Conservation (phyloP, 306 rosid genomes). For the Parietaria judaica region DNA sequence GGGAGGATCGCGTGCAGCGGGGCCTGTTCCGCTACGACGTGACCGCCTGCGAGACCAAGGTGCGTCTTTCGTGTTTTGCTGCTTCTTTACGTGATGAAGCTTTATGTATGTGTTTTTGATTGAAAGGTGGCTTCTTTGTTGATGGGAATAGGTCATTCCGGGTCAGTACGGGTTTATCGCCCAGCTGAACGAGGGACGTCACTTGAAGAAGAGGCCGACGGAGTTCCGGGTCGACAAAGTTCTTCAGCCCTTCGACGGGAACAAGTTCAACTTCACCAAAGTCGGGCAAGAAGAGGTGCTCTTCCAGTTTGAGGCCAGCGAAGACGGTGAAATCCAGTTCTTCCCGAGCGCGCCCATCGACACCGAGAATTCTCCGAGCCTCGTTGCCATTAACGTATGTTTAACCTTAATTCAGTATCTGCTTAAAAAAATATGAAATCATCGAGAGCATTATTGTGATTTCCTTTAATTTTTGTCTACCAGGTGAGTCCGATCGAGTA, state of each 20-base stretch:
- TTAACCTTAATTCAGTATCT: conserved; percentile 2
- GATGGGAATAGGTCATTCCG: conserved; percentile 59
- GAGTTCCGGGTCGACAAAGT: conserved; percentile 91
- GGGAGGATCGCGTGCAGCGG: conserved; percentile 93
- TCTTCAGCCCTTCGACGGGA: conserved; percentile 82
- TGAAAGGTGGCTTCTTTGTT: no score
- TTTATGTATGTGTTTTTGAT: no score
- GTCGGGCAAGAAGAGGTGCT: conserved; percentile 94
- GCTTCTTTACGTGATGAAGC: not conserved
- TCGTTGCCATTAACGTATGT: conserved; percentile 85
- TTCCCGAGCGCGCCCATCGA: conserved; percentile 66
- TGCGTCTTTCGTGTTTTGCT: conserved; percentile 10
- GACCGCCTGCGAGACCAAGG: conserved; percentile 93
- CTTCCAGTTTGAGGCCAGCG: conserved; percentile 68
- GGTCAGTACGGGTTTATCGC: conserved; percentile 83
- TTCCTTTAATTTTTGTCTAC: conserved; percentile 22
- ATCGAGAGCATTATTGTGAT: conserved; percentile 1
- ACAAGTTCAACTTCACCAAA: conserved; percentile 84
- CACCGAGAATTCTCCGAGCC: conserved; percentile 61
- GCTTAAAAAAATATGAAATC: not conserved
- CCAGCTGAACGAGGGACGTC: conserved; percentile 96
- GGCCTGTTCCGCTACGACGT: conserved; percentile 94
- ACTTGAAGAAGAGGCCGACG: conserved; percentile 91
- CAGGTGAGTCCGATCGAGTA: conserved; percentile 98
- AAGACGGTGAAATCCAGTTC: conserved; percentile 64